phyloP scores from a whole-genome alignment of 768 basidiomycete genomes.

The Leccinum broughii region DNA sequence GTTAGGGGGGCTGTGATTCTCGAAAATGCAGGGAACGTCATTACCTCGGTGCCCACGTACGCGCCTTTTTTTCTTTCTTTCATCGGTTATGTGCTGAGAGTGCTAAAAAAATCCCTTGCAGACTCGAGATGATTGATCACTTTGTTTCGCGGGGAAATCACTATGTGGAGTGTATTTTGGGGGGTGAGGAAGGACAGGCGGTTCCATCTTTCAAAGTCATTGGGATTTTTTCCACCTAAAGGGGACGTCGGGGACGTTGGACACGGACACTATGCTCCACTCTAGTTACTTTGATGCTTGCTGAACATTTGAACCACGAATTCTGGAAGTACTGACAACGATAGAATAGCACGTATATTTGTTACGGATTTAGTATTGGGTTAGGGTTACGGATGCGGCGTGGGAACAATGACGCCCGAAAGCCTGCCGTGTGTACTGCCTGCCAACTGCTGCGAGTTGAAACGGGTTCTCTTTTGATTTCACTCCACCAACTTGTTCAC shows the following conservation, averaged over 20 bases:
- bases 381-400: slow-evolving; percentile 17
- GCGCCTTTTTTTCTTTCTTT: slow-evolving; percentile 32
- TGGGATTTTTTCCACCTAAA: slow-evolving; percentile 81
- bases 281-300: background rate
- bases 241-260: background rate
- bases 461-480: background rate
- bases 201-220: slow-evolving; percentile 88
- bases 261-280: background rate
- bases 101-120: slow-evolving; percentile 31
- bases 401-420: slow-evolving; percentile 25
- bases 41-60: slow-evolving; percentile 64
- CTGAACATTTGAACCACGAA: background rate
- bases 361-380: background rate
- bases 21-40: slow-evolving; percentile 71
- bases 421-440: slow-evolving; percentile 3
- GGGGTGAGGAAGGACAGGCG: slow-evolving; percentile 83
- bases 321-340: background rate
- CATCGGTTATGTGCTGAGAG: background rate
- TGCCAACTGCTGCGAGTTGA: background rate
- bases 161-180: slow-evolving; percentile 85
- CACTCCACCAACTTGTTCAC: slow-evolving; percentile 2
- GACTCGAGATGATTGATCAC: slow-evolving; percentile 84
- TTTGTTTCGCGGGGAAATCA: slow-evolving; percentile 86
- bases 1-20: slow-evolving; percentile 72
- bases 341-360: slow-evolving; percentile 1